Evolutionary conservation across 495 filamentous ascomycete species (phyloP), one percentile per base, ranked within the genome.

Genomic region (Pyrenopolyporus hunteri): DNA sequence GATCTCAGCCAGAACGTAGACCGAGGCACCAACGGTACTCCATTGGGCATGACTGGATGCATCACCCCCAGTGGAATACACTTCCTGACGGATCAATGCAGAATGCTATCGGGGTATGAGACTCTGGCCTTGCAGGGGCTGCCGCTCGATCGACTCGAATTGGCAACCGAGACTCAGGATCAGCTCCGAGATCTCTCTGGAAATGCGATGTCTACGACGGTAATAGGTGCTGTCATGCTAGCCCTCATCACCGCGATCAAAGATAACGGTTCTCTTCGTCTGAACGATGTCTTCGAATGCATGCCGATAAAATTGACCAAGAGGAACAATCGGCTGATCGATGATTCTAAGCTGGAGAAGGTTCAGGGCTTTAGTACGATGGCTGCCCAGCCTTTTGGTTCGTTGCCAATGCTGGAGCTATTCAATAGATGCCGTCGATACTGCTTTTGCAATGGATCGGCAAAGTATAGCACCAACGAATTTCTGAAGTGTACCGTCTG

Each of bases 191-290:
- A 92, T 55, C 76, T 96, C 4, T 89, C 88, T 2, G 91, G 91
- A 0, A 96, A 96, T 67, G 91, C 91, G 0, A 96, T 96, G 91
- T 83, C 82, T 2, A 83, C 87, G 2, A 88, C 91, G 0, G 87
- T 91, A 6, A 84, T 93, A 4, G 87, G 88, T 1, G 77, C 83
- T 2, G 81, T 82, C 1, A 79, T 90, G 5, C 55, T 90, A 13
- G 56, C 78, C 16, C 58, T 74, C 0, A 40, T 77, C 6, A 17
- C 66, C 10, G 63, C 77, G 4, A 58, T 85, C 19, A 33, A 70
- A 16, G 9, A 49, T 14, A 63, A n/a, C n/a, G n/a, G 45, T 3
- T 22, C 55, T 6, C 9, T 7, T 4, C 3, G 31, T 9, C 22
- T 39, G 2, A 11, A 40, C 1, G 14, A 9, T 0, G 22, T 40